phyloP scores from a whole-genome alignment of 2,329 filamentous ascomycete genomes.

The Juglanconis oblonga region DNA sequence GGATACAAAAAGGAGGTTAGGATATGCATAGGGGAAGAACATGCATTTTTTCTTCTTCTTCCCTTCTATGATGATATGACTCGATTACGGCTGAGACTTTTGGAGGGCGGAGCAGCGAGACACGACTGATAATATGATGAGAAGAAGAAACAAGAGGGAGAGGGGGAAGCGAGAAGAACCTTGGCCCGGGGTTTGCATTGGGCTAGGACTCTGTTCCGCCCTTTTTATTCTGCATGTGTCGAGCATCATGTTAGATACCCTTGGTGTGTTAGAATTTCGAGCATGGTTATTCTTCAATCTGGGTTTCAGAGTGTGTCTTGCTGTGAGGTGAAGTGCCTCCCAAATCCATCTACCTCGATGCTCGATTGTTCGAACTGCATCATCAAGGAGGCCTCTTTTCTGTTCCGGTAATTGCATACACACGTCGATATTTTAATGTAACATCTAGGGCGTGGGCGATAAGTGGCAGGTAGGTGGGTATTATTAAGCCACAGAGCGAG shows the following conservation, averaged over 20 bases:
- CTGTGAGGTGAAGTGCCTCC: too few relatives aligned
- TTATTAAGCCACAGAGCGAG: background rate
- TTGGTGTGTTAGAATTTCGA: constrained; percentile 2
- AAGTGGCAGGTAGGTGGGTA: background rate
- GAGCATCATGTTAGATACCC: constrained; percentile 19
- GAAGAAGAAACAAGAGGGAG: background rate
- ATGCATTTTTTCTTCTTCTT: background rate
- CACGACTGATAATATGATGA: background rate
- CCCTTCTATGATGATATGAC: background rate
- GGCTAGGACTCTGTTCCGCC: background rate
- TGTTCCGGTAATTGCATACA: background rate
- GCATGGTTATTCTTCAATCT: background rate
- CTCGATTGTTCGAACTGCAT: too few relatives aligned
- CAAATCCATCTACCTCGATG: too few relatives aligned
- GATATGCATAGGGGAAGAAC: constrained; percentile 3
- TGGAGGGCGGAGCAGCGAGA: background rate
- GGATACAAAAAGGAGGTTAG: constrained; percentile 5
- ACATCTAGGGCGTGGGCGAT: too few relatives aligned
- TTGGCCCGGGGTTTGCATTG: background rate
- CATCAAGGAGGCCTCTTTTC: background rate
- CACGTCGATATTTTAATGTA: background rate
- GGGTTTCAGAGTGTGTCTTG: background rate
- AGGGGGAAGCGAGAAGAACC: background rate
- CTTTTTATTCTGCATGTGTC: constrained; percentile 11
- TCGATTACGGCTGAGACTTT: background rate